phyloP scores from a whole-genome alignment of 345 rosid species.

The Isatis tinctoria region DNA sequence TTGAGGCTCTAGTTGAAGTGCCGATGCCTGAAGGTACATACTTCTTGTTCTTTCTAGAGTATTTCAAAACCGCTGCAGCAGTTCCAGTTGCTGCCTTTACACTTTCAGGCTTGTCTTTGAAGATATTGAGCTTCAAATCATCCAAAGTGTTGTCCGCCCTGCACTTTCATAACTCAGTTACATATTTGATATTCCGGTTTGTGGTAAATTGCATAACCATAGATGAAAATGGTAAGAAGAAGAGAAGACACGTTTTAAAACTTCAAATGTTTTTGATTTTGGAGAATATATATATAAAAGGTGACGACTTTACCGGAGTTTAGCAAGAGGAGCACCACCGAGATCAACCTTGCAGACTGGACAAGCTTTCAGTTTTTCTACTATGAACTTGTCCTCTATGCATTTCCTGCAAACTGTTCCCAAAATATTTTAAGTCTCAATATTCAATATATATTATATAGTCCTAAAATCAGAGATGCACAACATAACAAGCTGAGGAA shows the following conservation, averaged over 20 bases:
- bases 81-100: neutral
- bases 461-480: neutral
- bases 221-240: neutral
- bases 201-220: neutral
- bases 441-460: neutral
- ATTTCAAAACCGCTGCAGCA: neutral
- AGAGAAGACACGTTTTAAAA: neutral
- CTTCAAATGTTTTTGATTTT: neutral
- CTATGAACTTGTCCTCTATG: neutral
- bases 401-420: constrained; percentile 21
- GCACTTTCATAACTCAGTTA: constrained; percentile 5
- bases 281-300: neutral
- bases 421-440: neutral
- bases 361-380: constrained; percentile 9
- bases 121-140: neutral
- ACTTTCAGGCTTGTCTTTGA: too few species aligned
- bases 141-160: neutral
- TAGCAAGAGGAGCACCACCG: constrained; percentile 14
- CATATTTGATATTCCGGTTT: neutral
- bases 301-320: constrained; percentile 11
- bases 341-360: constrained; percentile 26
- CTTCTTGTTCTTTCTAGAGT: neutral
- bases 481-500: neutral
- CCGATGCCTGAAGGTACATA: neutral
- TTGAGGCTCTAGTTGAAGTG: neutral